Base-by-base conservation (phyloP, 352 stramenopile genomes). In the Phytophthora quininea region DNA sequence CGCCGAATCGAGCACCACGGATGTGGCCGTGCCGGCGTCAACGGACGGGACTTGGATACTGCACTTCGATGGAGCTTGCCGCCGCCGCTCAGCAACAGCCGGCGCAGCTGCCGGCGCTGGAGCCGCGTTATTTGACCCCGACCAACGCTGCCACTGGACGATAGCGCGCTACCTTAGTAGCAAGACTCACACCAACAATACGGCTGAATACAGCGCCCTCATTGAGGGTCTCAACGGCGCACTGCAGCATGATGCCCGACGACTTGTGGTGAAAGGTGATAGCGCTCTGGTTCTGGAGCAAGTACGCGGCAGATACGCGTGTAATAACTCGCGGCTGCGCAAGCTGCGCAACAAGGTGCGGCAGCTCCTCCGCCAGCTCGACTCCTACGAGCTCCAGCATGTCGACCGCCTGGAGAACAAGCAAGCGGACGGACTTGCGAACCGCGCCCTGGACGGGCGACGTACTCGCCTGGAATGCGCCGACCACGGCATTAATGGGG, bases 361-460 rank as follows among this genome's bases (percentile, higher is more conserved):
- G 2, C 29, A 6, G 4, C 50, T 57, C 4, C 31, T 61, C 6
- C 46, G 32, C 31, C 42, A 38, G 27, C 27, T 62, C 19, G n/a
- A 31, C 43, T 9, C 33, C n/a, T 11, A 30, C 30, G 14, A 24
- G 19, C 15, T 68, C 3, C 31, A 27, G 6, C 60, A 68, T 35
- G 48, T 68, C 32, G 42, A 68, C 60, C 42, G 52, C 1, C 45
- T 54, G 8, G 42, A 32, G 5, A 68, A 68, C 52, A 15, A 57
- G 35, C 51, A 62, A 15, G 53, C 60, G 4, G 40, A 68, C 53
- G 51, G 60, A 12, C 51, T 68, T 31, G 60, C 52, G 6, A 62
- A 62, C 53, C 42, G 33, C 8, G 60, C 52, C 19, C 32, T 68
- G 30, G 60, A 68, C 52, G n/a, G 8, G 4, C 30, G 50, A 24